Evolutionary conservation across 2,329 filamentous ascomycete species (phyloP), one percentile per base, ranked within the genome.

Genomic region (Trichoderma citrinoviride): DNA sequence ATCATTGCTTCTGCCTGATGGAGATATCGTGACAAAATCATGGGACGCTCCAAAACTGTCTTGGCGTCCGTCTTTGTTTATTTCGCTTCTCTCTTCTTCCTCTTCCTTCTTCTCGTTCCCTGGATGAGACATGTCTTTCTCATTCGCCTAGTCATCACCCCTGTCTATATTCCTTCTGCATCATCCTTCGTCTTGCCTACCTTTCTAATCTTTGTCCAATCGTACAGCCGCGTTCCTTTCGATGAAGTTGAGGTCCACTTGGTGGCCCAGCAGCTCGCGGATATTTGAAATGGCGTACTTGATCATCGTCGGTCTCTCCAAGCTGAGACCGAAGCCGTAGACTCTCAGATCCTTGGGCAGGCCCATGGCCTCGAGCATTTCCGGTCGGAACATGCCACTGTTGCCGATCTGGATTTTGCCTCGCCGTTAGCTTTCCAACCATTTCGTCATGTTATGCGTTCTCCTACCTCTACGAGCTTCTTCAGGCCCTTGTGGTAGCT

Each of bases 231-330:
- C 89, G 78, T 96, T 97, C 70, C 84, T 88, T 82, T 96, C 90
- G 71, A 99, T 93, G 81, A 97, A 97, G 74, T 88, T 88, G 75
- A 98, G 80, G 79, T 98, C 93, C 47, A 97, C 93, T 82, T 97
- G 96, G 81, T 99, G 94, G 15, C 94, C 94, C 62, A 99, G 82
- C 73, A 97, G 80, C 78, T 97, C 93, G 71, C 93, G 87, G 72
- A 97, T 97, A 78, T 97, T 97, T 73, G 87, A 91, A 67, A 92
- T 92, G 72, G 85, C 87, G 76, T 90, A 96, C 85, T 96, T 95
- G 81, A 97, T 97, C 95, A 98, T 99, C 12, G 95, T 98, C 65
- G 95, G 95, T 72, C 95, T 82, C 83, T 99, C 95, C 75, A 99
- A 79, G 77, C 88, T 92, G 74, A 99, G 80, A 43, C 95, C 95